Conservation (phyloP, 768 basidiomycete genomes). For the Suillus sp. region DNA sequence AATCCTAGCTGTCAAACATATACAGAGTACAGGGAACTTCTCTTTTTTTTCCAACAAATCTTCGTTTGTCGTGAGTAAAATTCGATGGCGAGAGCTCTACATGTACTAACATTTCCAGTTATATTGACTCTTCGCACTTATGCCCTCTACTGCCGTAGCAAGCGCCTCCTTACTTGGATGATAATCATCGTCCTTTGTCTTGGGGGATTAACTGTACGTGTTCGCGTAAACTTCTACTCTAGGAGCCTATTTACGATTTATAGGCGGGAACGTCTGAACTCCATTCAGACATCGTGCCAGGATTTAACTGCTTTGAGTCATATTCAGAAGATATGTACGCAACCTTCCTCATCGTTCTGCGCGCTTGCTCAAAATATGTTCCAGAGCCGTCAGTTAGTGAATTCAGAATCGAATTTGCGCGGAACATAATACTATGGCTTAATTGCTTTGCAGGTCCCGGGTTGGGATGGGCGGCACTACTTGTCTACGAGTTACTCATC, state of each 20-base stretch:
- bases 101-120: slow-evolving; percentile 28
- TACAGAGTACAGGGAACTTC: slow-evolving; percentile 41
- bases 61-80: slow-evolving; percentile 45
- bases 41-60: slow-evolving; percentile 47
- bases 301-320: not conserved
- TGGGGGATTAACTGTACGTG: slow-evolving; percentile 39
- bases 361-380: not conserved
- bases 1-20: slow-evolving; percentile 42
- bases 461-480: slow-evolving; percentile 53
- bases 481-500: slow-evolving; percentile 50
- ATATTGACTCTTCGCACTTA: slow-evolving; percentile 51
- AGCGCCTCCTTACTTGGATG: slow-evolving; percentile 40
- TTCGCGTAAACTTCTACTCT: slow-evolving; percentile 1
- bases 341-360: not conserved
- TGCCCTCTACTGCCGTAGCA: slow-evolving; percentile 51
- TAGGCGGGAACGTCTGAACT: not conserved
- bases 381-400: slow-evolving; percentile 3
- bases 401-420: not conserved
- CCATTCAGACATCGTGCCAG: not conserved
- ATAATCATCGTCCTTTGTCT: slow-evolving; percentile 36
- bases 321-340: not conserved
- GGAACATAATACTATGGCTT: not conserved
- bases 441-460: slow-evolving; percentile 26
- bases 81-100: not conserved
- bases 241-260: not conserved